Evolutionary conservation across 176 grass and related monocot species (phyloP), one percentile per base, ranked within the genome.

Genomic region (Panicum miliaceum): DNA sequence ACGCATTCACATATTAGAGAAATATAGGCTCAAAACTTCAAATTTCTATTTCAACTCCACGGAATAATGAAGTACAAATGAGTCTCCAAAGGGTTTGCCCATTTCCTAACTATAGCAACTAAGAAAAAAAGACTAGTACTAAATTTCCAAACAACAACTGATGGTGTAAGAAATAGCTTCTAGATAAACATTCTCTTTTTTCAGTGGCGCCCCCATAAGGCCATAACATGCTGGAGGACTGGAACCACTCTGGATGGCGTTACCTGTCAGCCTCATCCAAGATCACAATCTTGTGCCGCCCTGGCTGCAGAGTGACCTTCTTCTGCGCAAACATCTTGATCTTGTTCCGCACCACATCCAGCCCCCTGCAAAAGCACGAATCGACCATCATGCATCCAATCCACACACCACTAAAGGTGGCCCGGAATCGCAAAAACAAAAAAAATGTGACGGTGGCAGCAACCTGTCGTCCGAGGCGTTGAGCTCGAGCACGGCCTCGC

Each of bases 281-380:
- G 82, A 96, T 96, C 13, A 99, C 86, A 18, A 99, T 81, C 83
- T 99, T 99, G 86, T 99, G 96, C 58, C 89, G 75, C 15, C 91
- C 93, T 0, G 96, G 91, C 8, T 90, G 88, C 73, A 99, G 86
- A 2, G 93, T 99, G 56, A 99, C 93, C 83, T 94, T 99, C 93
- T 96, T 99, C 87, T 99, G 96, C 0, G 93, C 93, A 78, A 99
- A 99, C 96, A 99, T 99, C 84, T 99, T 99, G 26, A 99, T 99
- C 87, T 96, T 99, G 91, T 96, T 99, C 81, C 96, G 58, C 57
- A 99, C 96, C 34, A 99, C 96, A 82, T 96, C 96, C 71, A 99
- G 88, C 3, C 96, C 96, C 86, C 96, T 99, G 76, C 40, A 48
- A 75, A 87, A 77, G 19, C 32, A 77, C 73, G 7, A 84, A 59